Percentiles rank a stretch among this genome's conserved stretches.
phyloP scores from a whole-genome alignment of 768 basidiomycete genomes.

The Mycena indigotica region DNA sequence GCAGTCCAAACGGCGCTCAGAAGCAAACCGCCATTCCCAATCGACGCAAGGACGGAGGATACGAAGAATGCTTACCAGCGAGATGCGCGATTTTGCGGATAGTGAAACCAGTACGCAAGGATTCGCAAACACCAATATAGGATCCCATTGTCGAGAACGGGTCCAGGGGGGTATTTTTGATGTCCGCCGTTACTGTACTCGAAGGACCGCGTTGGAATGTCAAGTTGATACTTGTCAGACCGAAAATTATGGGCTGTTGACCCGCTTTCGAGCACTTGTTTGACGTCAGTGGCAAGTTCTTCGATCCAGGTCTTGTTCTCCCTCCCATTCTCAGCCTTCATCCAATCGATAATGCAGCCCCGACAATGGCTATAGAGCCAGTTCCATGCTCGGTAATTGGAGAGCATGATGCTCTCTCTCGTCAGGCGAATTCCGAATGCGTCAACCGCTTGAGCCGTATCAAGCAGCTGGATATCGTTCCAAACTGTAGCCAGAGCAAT shows the following conservation, averaged over 20 bases:
- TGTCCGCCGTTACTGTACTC: too few species aligned
- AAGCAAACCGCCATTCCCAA: too few species aligned
- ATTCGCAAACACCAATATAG: not conserved
- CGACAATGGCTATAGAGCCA: not conserved
- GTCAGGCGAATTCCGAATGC: too few species aligned
- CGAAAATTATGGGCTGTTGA: not conserved
- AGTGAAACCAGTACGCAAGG: not conserved
- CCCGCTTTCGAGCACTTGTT: not conserved
- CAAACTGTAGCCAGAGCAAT: too few species aligned
- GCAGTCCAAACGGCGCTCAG: too few species aligned
- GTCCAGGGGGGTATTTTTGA: too few species aligned
- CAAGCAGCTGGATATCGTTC: too few species aligned
- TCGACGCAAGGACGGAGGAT: too few species aligned
- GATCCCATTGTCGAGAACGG: too few species aligned
- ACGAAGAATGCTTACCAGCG: too few species aligned
- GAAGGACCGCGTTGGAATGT: not conserved
- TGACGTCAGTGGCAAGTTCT: not conserved
- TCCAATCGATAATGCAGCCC: not conserved
- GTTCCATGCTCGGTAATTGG: not conserved
- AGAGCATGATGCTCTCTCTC: not conserved
- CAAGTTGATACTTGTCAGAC: not conserved
- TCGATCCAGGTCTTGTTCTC: not conserved
- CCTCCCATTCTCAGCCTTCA: not conserved
- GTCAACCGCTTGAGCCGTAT: too few species aligned
- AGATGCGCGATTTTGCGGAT: not conserved